phyloP scores from a whole-genome alignment of 2,329 filamentous ascomycete species.

The Penicillium sclerotigenum region DNA sequence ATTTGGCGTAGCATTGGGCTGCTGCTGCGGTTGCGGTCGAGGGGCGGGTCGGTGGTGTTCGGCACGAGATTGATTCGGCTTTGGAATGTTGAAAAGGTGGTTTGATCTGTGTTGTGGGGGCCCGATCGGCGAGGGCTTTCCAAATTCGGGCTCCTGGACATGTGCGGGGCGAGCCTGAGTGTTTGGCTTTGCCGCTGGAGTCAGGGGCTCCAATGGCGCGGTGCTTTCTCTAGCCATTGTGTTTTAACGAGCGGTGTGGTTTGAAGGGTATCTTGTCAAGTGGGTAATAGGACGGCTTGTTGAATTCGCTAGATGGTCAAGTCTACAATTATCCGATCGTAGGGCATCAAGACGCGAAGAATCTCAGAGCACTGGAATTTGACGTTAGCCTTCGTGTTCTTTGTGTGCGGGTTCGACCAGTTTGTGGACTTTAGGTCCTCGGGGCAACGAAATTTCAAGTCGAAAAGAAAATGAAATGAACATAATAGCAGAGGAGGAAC shows the following conservation, averaged over 20 bases:
- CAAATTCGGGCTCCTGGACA: slow-evolving; percentile 53
- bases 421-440: background rate
- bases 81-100: slow-evolving; percentile 53
- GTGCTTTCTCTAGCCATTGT: slow-evolving; percentile 54
- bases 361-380: background rate
- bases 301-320: background rate
- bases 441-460: background rate
- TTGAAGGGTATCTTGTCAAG: slow-evolving; percentile 15
- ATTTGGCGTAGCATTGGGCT: slow-evolving; percentile 11
- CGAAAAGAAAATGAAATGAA: fast-evolving
- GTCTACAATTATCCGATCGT: background rate
- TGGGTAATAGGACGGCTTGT: too few relatives aligned
- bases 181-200: slow-evolving; percentile 34
- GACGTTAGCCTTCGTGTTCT: background rate
- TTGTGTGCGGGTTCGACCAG: background rate
- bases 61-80: slow-evolving; percentile 46
- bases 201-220: slow-evolving; percentile 38
- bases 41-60: slow-evolving; percentile 48
- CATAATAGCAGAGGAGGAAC: background rate
- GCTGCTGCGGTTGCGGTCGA: slow-evolving; percentile 20
- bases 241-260: background rate
- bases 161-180: slow-evolving; percentile 34
- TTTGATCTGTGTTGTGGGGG: slow-evolving; percentile 42
- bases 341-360: background rate
- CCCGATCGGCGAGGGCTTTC: slow-evolving; percentile 56